Evolutionary conservation across 2,329 filamentous ascomycete species (phyloP), one percentile per base, ranked within the genome.

Genomic region (Hypoxylon sp.): DNA sequence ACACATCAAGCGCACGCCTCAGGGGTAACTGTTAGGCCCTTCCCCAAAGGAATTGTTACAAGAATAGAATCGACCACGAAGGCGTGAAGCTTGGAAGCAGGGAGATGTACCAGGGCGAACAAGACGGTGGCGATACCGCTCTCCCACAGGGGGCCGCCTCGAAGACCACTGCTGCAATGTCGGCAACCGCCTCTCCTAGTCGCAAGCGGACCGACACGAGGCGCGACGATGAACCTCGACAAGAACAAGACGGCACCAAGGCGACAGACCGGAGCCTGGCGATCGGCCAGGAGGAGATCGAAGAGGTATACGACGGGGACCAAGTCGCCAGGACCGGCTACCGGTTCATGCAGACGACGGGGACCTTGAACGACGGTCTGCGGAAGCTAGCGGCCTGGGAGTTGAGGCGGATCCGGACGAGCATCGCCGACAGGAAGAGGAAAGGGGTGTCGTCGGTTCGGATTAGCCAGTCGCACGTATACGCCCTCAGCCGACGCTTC

Each of bases 291-390:
- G 2, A 35, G n/a, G 31, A 35, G 10, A 17, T 35, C 31, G 6
- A 29, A 3, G n/a, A 29, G 6, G n/a, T 35, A 5, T 8, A 8
- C 31, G 31, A 35, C 31, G n/a, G n/a, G 11, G 31, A 35, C 3
- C 31, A 35, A 3, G 5, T 35, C 15, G 15, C 3, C n/a, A 5
- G 3, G n/a, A 3, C 10, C n/a, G 31, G 13, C 13, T 7, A 9
- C 1, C 18, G 31, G 31, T 35, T 35, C 31, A 15, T n/a, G 10
- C 3, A n/a, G 38, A 21, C 15, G 27, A 26, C 15, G 26, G 60
- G 60, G 7, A 63, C 56, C 20, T 40, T 60, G 46, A 55, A 43
- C 41, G 60, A 63, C 26, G 56, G 60, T 11, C 37, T 60, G 31
- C 4, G 0, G 5, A 63, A 63, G 27, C 13, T n/a, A 2, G 9